A percentile compares a stretch with the other conserved stretches of the same genome.
Conservation (phyloP, 495 filamentous ascomycete genomes). For the Aspergillus sclerotioniger region DNA sequence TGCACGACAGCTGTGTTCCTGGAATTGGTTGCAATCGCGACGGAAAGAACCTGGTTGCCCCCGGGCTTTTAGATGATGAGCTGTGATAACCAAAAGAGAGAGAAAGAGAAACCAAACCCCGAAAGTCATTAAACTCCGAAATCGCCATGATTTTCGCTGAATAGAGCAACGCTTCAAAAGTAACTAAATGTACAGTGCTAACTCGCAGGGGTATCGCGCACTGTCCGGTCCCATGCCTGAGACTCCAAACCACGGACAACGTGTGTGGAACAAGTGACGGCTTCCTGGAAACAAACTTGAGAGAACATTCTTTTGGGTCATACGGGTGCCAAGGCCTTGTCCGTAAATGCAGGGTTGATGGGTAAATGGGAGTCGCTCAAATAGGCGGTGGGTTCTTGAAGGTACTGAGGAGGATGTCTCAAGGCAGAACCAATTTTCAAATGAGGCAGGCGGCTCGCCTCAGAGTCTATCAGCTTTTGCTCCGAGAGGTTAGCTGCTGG, state of each 20-base stretch:
- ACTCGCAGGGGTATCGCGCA: constrained; percentile 18
- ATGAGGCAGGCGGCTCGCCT: constrained; percentile 9
- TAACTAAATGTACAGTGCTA: constrained; percentile 19
- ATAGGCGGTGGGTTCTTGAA: constrained; percentile 17
- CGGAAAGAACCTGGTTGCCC: constrained; percentile 6
- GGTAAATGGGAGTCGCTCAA: constrained; percentile 34
- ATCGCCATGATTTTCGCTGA: constrained; percentile 22
- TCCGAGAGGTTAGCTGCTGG: constrained; percentile 24
- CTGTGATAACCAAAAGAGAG: constrained; percentile 1
- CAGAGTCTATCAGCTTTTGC: constrained; percentile 11
- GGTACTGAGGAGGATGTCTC: constrained; percentile 16
- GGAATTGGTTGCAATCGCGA: background rate
- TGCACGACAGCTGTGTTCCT: background rate
- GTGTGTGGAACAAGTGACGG: constrained; percentile 1
- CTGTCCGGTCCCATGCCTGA: background rate
- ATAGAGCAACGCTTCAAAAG: constrained; percentile 9
- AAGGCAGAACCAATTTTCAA: constrained; percentile 17
- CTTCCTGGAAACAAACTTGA: background rate
- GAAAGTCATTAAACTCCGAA: constrained; percentile 14
- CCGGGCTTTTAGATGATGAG: constrained; percentile 8
- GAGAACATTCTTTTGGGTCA: constrained; percentile 13
- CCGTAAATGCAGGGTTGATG: constrained; percentile 37
- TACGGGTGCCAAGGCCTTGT: constrained; percentile 16
- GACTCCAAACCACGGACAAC: constrained; percentile 1
- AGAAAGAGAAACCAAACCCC: constrained; percentile 2